Conservation (phyloP, 768 basidiomycete genomes). For the Flagelloscypha sp. region DNA sequence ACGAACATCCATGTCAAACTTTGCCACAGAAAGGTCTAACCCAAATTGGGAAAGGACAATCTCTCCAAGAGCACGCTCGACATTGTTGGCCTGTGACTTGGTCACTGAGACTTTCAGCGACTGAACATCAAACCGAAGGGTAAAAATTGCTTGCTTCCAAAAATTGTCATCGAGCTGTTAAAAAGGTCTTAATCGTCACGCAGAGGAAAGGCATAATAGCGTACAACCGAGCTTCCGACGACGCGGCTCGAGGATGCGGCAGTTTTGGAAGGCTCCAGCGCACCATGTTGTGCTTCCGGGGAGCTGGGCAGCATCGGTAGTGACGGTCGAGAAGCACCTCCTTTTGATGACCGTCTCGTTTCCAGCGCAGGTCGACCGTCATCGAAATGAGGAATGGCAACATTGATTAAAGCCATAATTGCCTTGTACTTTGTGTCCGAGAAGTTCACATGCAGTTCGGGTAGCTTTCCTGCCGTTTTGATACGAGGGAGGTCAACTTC, state of each 20-base stretch:
- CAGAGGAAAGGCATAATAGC: too few species aligned
- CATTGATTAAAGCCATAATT: constrained; percentile 87
- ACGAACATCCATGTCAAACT: constrained; percentile 82
- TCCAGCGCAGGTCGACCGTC: constrained; percentile 25
- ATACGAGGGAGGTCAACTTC: constrained; percentile 77
- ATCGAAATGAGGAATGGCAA: constrained; percentile 79
- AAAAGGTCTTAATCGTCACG: too few species aligned
- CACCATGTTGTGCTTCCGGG: not conserved
- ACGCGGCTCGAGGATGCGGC: constrained; percentile 46
- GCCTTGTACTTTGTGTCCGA: constrained; percentile 88
- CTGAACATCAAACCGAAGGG: constrained; percentile 83
- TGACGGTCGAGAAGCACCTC: not conserved
- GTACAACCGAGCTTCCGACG: too few species aligned
- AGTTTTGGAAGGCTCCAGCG: constrained; percentile 29
- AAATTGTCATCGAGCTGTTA: constrained; percentile 29
- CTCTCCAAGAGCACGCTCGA: constrained; percentile 72
- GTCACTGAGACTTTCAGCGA: constrained; percentile 72
- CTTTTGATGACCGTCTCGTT: not conserved
- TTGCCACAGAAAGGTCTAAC: constrained; percentile 63
- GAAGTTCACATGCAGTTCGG: constrained; percentile 80
- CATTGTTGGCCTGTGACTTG: constrained; percentile 51
- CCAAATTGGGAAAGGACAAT: constrained; percentile 73
- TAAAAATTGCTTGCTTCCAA: constrained; percentile 61
- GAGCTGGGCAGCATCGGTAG: not conserved
- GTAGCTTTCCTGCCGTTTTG: constrained; percentile 85